These are phyloP conservation scores for Microcos paniculata DNA, from an alignment of 345 rosid genomes.

Conservation along the genomic window DNA sequence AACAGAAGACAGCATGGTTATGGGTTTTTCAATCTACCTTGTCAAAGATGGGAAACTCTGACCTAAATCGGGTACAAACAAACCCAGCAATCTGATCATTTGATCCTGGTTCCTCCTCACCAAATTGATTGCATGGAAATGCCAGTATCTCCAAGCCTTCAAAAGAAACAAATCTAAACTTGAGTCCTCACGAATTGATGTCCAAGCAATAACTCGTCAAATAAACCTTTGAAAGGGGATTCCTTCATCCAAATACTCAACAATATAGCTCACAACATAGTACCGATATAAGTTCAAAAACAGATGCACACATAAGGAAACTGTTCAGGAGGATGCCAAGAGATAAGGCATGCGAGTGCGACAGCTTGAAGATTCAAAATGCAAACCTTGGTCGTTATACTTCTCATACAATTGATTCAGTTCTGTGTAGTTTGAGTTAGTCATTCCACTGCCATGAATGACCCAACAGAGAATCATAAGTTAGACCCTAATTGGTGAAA, in stretches of 20 bases:
- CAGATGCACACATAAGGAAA: not conserved
- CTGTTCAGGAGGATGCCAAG: not conserved
- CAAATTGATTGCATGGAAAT: constrained; percentile 93
- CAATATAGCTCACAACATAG: not conserved
- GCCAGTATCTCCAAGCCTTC: constrained; percentile 82
- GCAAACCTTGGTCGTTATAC: constrained; percentile 76
- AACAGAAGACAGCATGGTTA: not conserved
- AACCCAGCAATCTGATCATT: constrained; percentile 58
- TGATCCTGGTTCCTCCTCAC: constrained; percentile 83
- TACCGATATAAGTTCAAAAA: not conserved
- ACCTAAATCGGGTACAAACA: constrained; percentile 77
- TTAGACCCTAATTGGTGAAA: not conserved
- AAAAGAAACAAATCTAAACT: constrained; percentile 6
- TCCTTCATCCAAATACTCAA: not conserved
- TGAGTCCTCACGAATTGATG: not conserved
- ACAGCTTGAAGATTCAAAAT: constrained; percentile 3
- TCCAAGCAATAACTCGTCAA: not conserved
- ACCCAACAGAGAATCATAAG: constrained; percentile 1
- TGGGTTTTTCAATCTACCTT: constrained; percentile 43
- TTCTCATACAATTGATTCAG: constrained; percentile 68
- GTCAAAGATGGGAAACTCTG: constrained; percentile 79
- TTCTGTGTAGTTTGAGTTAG: constrained; percentile 81
- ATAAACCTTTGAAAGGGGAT: not conserved
- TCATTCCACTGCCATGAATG: constrained; percentile 67
- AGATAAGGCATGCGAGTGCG: not conserved